Conservation (phyloP, 2,329 filamentous ascomycete genomes). For the Fusarium poae region DNA sequence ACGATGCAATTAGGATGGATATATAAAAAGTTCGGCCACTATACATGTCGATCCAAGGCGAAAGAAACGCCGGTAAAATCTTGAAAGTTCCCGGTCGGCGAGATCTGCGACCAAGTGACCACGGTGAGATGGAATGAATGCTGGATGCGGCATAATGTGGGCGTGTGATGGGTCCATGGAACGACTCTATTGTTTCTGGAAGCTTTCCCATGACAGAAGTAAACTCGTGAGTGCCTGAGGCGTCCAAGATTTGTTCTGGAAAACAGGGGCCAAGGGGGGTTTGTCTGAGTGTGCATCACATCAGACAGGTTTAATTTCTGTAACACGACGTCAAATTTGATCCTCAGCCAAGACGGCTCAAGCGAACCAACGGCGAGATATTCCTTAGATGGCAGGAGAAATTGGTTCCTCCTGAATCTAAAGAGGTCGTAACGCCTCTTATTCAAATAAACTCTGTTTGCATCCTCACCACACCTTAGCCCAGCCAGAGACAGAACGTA, state of each 20-base stretch:
- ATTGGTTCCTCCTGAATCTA: constrained; percentile 13
- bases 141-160: constrained; percentile 36
- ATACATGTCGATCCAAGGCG: constrained; percentile 30
- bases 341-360: background rate
- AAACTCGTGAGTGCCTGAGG: constrained; percentile 35
- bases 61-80: constrained; percentile 34
- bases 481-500: constrained; percentile 6
- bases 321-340: constrained; percentile 18
- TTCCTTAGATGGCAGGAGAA: constrained; percentile 4
- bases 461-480: constrained; percentile 21
- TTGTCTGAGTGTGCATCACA: constrained; percentile 34
- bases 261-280: constrained; percentile 29
- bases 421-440: constrained; percentile 20
- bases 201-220: constrained; percentile 40
- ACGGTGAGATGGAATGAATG: constrained; percentile 26
- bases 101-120: constrained; percentile 42
- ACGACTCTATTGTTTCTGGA: constrained; percentile 42
- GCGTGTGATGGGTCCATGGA: constrained; percentile 36
- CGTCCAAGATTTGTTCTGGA: constrained; percentile 37
- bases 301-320: constrained; percentile 15
- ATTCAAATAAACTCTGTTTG: constrained; percentile 28
- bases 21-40: constrained; percentile 8
- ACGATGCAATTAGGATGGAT: constrained; percentile 14
- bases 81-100: constrained; percentile 34
- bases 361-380: constrained; percentile 17